A percentile compares a stretch with the other conserved stretches of the same genome.
phyloP scores from a whole-genome alignment of 441 rosid species.

The Croton laevigatus region DNA sequence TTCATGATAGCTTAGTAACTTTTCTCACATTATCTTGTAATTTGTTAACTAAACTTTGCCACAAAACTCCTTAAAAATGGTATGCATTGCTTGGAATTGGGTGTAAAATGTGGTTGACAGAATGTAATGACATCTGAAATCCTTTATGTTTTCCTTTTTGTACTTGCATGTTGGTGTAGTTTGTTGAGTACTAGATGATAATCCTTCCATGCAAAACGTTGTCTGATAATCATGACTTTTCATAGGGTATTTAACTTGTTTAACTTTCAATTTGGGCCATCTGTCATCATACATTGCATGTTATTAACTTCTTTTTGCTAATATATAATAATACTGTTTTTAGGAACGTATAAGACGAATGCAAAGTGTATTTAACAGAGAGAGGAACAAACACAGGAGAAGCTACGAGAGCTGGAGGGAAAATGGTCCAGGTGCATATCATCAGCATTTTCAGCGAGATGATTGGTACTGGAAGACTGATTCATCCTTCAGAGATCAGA shows the following conservation, averaged over 20 bases:
- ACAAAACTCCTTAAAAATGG: not conserved
- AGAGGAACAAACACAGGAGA: conserved; percentile 63
- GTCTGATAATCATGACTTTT: not conserved
- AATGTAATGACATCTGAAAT: not conserved
- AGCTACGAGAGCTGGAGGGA: conserved; percentile 85
- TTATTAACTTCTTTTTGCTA: not conserved
- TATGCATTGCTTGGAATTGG: not conserved
- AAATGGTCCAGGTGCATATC: conserved; percentile 55
- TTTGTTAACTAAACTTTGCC: not conserved
- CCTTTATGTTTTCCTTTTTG: not conserved
- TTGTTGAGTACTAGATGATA: not conserved
- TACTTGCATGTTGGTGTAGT: too few species aligned
- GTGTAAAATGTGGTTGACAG: not conserved
- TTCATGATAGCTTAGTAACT: not conserved
- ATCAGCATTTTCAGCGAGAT: conserved; percentile 86
- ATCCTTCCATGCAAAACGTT: not conserved
- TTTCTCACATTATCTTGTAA: not conserved
- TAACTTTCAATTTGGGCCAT: conserved; percentile 13
- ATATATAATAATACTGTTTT: conserved; percentile 15
- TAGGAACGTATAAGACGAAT: conserved; percentile 95
- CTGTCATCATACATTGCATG: not conserved
- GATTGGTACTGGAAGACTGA: conserved; percentile 98
- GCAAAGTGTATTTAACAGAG: conserved; percentile 95
- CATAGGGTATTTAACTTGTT: not conserved
- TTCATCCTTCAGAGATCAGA: conserved; percentile 56